phyloP scores from a whole-genome alignment of 306 rosid genomes.

The Mucuna pruriens region DNA sequence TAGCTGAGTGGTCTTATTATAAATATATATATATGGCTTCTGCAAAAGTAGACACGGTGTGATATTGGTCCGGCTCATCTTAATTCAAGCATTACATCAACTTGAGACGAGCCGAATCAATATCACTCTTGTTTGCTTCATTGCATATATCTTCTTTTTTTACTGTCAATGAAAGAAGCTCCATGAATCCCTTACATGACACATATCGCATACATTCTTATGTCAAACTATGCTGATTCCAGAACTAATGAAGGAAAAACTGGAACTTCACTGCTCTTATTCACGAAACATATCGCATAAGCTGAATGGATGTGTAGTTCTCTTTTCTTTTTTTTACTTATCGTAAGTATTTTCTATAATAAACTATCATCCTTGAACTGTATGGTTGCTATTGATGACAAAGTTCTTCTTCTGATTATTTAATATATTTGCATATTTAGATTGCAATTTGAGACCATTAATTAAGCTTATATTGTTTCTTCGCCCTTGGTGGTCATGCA shows the following conservation, averaged over 20 bases:
- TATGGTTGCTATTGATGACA: too few species aligned
- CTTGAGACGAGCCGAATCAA: slow-evolving; percentile 73
- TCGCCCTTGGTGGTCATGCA: too few species aligned
- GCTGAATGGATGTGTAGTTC: not conserved
- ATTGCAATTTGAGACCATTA: too few species aligned
- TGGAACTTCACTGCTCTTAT: slow-evolving; percentile 4
- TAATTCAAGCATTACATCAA: not conserved
- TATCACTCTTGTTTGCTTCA: slow-evolving; percentile 78
- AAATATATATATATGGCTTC: not conserved
- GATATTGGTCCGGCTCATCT: slow-evolving; percentile 70
- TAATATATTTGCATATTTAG: too few species aligned
- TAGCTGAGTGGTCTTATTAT: not conserved
- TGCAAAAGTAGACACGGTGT: slow-evolving; percentile 70
- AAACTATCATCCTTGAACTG: too few species aligned
- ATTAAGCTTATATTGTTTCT: too few species aligned
- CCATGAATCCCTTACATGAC: not conserved
- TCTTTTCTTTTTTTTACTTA: too few species aligned
- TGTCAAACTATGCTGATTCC: slow-evolving; percentile 13
- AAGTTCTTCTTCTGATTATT: too few species aligned
- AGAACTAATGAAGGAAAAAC: not conserved
- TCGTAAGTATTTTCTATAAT: too few species aligned
- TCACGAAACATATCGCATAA: not conserved
- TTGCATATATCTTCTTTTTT: slow-evolving; percentile 36
- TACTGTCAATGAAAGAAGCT: not conserved
- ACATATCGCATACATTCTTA: not conserved